These are phyloP conservation scores for Reticulascus tulasneorum DNA, from an alignment of 2,329 filamentous ascomycete genomes.

Conservation along the genomic window DNA sequence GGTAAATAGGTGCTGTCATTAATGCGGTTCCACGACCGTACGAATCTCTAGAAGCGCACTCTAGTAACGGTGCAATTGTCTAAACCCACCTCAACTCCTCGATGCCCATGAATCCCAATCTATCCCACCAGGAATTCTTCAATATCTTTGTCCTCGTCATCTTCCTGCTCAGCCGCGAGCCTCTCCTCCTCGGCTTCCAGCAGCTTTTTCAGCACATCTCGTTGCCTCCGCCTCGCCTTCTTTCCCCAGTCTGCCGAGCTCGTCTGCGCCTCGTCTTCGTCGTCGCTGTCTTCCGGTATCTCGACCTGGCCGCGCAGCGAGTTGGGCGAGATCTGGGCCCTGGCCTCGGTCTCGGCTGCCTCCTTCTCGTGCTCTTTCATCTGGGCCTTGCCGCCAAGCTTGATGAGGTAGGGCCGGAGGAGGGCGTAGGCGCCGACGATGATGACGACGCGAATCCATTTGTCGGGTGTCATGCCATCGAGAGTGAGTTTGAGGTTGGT, in stretches of 20 bases:
- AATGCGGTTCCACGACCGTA: too few species aligned
- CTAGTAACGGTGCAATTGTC: too few species aligned
- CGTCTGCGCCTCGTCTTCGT: conserved; percentile 41
- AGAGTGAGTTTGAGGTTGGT: conserved; percentile 49
- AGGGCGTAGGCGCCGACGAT: conserved; percentile 72
- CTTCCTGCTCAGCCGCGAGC: conserved; percentile 51
- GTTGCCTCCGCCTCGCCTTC: conserved; percentile 66
- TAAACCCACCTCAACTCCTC: too few species aligned
- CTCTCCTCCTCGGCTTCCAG: conserved; percentile 59
- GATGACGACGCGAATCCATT: conserved; percentile 65
- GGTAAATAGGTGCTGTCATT: too few species aligned
- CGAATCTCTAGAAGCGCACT: too few species aligned
- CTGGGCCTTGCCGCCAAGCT: conserved; percentile 59
- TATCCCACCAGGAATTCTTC: conserved; percentile 63
- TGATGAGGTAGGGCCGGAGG: conserved; percentile 70
- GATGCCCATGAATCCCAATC: too few species aligned
- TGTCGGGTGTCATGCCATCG: conserved; percentile 44
- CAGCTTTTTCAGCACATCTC: conserved; percentile 61
- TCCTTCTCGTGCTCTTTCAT: conserved; percentile 57
- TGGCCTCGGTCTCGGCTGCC: conserved; percentile 41
- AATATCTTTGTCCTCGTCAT: conserved; percentile 72
- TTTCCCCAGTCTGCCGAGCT: conserved; percentile 62
- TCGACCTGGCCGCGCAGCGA: conserved; percentile 54
- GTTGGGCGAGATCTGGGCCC: conserved; percentile 60
- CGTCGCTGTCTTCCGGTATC: conserved; percentile 50